These are phyloP conservation scores for Grifola frondosa DNA, from an alignment of 1,284 basidiomycete species.

Conservation along the genomic window DNA sequence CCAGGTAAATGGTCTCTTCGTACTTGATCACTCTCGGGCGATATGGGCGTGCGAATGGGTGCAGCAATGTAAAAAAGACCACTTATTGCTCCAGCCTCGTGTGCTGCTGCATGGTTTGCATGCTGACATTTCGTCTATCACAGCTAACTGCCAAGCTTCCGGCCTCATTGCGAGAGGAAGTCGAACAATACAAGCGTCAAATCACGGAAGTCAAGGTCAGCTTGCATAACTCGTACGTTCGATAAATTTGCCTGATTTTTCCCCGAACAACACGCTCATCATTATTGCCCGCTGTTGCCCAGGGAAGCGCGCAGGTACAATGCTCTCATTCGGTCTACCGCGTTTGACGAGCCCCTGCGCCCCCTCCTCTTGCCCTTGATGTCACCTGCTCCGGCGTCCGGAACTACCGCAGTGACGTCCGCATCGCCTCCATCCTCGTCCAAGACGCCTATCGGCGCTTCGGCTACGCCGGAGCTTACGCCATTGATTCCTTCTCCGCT, in stretches of 20 bases:
- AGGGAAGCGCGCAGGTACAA: conserved; percentile 54
- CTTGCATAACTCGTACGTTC: conserved; percentile 48
- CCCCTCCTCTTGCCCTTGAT: conserved; percentile 46
- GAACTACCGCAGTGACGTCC: conserved; percentile 20
- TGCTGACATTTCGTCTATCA: not conserved
- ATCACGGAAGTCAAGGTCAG: conserved; percentile 39
- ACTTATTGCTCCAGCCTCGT: no score
- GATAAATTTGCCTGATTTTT: conserved; percentile 1
- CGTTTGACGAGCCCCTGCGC: conserved; percentile 41
- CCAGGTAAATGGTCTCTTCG: conserved; percentile 19
- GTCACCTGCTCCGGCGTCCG: conserved; percentile 11
- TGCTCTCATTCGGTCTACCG: conserved; percentile 38
- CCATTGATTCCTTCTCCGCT: conserved; percentile 24
- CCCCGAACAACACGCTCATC: no score
- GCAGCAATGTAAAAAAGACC: not conserved
- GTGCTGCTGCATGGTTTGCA: not conserved
- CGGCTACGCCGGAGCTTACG: conserved; percentile 23
- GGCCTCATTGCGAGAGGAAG: conserved; percentile 41
- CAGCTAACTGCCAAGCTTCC: conserved; percentile 47
- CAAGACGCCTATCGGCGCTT: no score
- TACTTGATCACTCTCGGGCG: no score
- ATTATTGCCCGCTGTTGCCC: not conserved
- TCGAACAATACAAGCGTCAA: conserved; percentile 32
- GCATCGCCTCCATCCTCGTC: not conserved
- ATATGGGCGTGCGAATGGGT: no score